Conservation (phyloP, 2,329 filamentous ascomycete genomes). For the Xylogone sp. region DNA sequence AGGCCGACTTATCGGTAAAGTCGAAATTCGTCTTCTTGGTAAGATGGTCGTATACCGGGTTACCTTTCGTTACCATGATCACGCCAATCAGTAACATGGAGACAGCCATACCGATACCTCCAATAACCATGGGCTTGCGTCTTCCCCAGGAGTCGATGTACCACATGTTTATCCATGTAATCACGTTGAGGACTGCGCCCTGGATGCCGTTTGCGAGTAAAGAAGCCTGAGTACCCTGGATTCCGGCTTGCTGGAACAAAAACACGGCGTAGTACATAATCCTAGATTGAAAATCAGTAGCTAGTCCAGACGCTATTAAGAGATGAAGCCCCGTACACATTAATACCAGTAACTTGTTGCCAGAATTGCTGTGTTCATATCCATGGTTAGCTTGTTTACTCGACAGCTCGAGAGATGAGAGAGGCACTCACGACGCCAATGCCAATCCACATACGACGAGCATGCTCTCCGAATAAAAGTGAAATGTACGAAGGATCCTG, state of each 20-base stretch:
- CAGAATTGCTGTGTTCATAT: conserved; percentile 17
- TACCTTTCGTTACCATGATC: conserved; percentile 24
- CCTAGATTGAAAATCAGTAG: conserved; percentile 5
- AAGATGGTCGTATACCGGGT: conserved; percentile 15
- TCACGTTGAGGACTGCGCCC: conserved; percentile 25
- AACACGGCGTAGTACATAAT: conserved; percentile 29
- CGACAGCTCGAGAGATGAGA: not conserved
- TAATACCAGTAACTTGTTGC: conserved; percentile 21
- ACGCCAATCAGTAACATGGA: conserved; percentile 26
- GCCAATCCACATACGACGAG: conserved; percentile 18
- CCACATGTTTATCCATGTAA: conserved; percentile 26
- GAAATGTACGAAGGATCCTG: conserved; percentile 11
- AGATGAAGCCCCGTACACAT: conserved; percentile 13
- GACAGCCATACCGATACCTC: conserved; percentile 22
- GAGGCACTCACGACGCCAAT: conserved; percentile 18
- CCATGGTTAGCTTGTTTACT: not conserved
- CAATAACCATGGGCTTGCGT: conserved; percentile 23
- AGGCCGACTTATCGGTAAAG: conserved; percentile 13
- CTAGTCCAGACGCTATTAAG: not conserved
- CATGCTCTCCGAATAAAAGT: conserved; percentile 15
- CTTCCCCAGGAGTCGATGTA: conserved; percentile 28
- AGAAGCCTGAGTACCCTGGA: conserved; percentile 16
- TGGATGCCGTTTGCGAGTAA: conserved; percentile 27
- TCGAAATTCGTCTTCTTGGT: conserved; percentile 22
- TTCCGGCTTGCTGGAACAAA: conserved; percentile 26